Percentiles rank a stretch among this genome's conserved stretches.
phyloP scores from a whole-genome alignment of 257 asterid species.

The Scutellaria baicalensis region DNA sequence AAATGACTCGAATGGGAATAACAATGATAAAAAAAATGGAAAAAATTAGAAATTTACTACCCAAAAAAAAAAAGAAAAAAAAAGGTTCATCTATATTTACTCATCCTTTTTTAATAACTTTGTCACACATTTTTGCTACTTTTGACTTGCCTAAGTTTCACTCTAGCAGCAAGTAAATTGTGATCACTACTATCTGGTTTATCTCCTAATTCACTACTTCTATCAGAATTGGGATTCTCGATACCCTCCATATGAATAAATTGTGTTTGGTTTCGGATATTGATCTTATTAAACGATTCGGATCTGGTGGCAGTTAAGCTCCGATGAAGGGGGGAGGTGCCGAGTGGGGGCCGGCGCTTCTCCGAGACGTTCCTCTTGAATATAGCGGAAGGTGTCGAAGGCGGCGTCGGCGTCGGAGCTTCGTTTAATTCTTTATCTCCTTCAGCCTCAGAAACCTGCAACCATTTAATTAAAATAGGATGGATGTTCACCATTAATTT shows the following conservation, averaged over 20 bases:
- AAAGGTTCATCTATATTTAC: neutral
- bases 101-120: neutral
- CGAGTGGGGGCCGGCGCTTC: slow-evolving; percentile 28
- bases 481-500: slow-evolving; percentile 3
- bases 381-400: slow-evolving; percentile 25
- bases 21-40: neutral
- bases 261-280: slow-evolving; percentile 31
- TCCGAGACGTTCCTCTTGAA: slow-evolving; percentile 26
- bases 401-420: slow-evolving; percentile 24
- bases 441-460: slow-evolving; percentile 17
- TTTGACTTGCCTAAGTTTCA: slow-evolving; percentile 25
- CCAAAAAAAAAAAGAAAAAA: neutral
- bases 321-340: slow-evolving; percentile 12
- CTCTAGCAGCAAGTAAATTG: slow-evolving; percentile 15
- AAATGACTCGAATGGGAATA: neutral
- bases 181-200: slow-evolving; percentile 9
- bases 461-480: neutral
- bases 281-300: slow-evolving; percentile 25
- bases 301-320: slow-evolving; percentile 22
- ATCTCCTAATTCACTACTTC: neutral
- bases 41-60: neutral
- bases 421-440: slow-evolving; percentile 12
- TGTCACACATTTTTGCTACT: slow-evolving; percentile 1
- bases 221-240: neutral
- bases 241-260: slow-evolving; percentile 26